These are phyloP conservation scores for Trichoderma atrobrunneum DNA, from an alignment of 2,329 filamentous ascomycete genomes.

Conservation along the genomic window DNA sequence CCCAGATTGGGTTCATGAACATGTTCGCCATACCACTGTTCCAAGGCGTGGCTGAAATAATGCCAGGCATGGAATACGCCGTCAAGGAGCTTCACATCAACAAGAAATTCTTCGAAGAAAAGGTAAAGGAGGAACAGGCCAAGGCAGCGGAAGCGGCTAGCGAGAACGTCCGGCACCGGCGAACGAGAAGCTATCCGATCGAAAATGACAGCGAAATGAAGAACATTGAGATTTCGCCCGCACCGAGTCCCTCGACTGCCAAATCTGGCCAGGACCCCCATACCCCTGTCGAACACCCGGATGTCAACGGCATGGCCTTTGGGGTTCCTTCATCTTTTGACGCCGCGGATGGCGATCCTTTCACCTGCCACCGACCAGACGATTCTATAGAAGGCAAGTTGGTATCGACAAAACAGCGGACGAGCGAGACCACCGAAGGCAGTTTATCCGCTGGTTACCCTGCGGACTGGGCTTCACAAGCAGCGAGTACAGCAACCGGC, in stretches of 20 bases:
- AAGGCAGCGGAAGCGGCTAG: slow-evolving; percentile 35
- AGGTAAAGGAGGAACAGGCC: slow-evolving; percentile 62
- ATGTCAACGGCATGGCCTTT: slow-evolving; percentile 45
- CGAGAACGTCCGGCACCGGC: slow-evolving; percentile 37
- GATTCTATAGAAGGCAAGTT: slow-evolving; percentile 36
- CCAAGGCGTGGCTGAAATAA: slow-evolving; percentile 77
- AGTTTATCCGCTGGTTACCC: slow-evolving; percentile 53
- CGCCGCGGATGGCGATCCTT: slow-evolving; percentile 48
- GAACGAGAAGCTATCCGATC: slow-evolving; percentile 40
- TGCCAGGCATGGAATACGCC: slow-evolving; percentile 81
- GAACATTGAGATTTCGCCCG: slow-evolving; percentile 26
- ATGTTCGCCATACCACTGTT: slow-evolving; percentile 93
- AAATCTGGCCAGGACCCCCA: slow-evolving; percentile 19
- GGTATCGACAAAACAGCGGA: slow-evolving; percentile 51
- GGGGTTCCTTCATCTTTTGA: slow-evolving; percentile 46
- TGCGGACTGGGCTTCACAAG: slow-evolving; percentile 61
- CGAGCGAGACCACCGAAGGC: slow-evolving; percentile 61
- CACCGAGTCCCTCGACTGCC: slow-evolving; percentile 14
- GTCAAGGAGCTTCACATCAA: slow-evolving; percentile 79
- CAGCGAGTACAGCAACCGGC: slow-evolving; percentile 60
- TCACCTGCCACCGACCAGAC: slow-evolving; percentile 37
- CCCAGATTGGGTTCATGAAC: slow-evolving; percentile 95
- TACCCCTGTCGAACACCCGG: slow-evolving; percentile 37
- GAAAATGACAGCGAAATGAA: slow-evolving; percentile 26
- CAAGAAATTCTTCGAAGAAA: slow-evolving; percentile 68